Conservation (phyloP, 345 rosid species). For the Syzygium oleosum region DNA sequence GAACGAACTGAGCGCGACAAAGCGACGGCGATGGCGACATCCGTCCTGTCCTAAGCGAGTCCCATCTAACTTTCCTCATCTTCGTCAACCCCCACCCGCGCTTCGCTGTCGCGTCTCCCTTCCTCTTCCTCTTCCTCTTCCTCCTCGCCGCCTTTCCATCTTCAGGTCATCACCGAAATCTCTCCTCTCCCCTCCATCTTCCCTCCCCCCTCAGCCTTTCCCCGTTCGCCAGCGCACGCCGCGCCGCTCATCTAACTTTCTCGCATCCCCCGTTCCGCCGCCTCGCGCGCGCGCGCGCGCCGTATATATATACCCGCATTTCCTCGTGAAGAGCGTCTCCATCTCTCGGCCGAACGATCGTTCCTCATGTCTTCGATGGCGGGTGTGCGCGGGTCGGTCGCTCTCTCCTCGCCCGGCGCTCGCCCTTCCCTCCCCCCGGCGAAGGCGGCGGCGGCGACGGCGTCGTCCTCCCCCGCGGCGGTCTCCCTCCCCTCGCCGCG, state of each 20-base stretch:
- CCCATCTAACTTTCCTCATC: neutral
- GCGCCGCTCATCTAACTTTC: slow-evolving; percentile 9
- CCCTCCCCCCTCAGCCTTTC: neutral
- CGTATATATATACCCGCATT: neutral
- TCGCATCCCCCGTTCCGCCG: neutral
- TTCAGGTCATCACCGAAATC: neutral
- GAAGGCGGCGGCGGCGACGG: slow-evolving; percentile 4
- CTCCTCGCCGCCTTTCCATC: neutral
- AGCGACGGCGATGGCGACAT: neutral
- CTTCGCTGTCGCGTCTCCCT: neutral
- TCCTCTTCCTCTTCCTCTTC: neutral
- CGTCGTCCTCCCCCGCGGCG: slow-evolving; percentile 2
- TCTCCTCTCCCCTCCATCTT: neutral
- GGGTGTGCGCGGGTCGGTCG: slow-evolving; percentile 4
- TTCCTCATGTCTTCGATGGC: slow-evolving; percentile 16
- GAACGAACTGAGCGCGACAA: neutral
- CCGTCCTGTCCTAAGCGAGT: neutral
- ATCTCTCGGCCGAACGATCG: neutral
- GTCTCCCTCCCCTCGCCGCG: slow-evolving; percentile 10
- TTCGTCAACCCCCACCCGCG: neutral
- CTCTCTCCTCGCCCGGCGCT: slow-evolving; percentile 13
- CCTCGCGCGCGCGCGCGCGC: neutral
- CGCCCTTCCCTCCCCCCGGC: slow-evolving; percentile 10
- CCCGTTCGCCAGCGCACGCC: neutral
- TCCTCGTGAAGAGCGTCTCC: neutral